A percentile compares a stretch with the other conserved stretches of the same genome.
phyloP scores from a whole-genome alignment of 305 asterid species.

The Petunia hybrid region DNA sequence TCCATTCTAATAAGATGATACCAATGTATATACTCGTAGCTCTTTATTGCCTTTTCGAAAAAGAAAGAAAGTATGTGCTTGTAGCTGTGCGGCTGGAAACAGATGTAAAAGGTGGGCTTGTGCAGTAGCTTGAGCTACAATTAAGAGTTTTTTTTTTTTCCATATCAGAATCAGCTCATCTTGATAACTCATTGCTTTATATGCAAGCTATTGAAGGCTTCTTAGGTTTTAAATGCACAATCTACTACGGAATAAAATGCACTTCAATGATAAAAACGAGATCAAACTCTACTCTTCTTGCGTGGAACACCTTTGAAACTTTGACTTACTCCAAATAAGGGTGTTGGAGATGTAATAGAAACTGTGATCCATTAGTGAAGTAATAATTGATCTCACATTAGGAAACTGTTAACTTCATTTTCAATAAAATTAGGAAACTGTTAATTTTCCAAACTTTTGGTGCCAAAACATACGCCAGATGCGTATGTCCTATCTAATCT shows the following conservation, averaged over 20 bases:
- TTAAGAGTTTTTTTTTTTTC: neutral
- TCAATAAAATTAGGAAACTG: too few species aligned
- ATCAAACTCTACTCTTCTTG: neutral
- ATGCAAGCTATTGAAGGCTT: conserved; percentile 24
- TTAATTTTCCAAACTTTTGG: too few species aligned
- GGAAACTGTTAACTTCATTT: too few species aligned
- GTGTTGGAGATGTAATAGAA: neutral
- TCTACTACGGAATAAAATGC: neutral
- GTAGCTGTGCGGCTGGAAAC: neutral
- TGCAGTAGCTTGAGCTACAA: conserved; percentile 2
- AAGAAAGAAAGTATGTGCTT: neutral
- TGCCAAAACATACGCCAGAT: too few species aligned
- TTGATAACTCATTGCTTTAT: neutral
- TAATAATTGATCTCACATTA: neutral
- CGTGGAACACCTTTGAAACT: too few species aligned
- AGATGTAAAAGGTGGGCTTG: neutral
- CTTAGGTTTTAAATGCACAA: neutral
- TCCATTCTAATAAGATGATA: neutral
- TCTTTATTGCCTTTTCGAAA: too few species aligned
- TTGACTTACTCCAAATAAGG: too few species aligned
- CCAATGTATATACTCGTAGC: neutral
- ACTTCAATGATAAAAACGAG: neutral
- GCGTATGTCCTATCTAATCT: neutral
- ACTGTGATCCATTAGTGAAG: neutral
- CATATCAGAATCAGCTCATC: neutral